Conservation (phyloP, 2,329 filamentous ascomycete genomes). For the Arthrobotrys sinensis region DNA sequence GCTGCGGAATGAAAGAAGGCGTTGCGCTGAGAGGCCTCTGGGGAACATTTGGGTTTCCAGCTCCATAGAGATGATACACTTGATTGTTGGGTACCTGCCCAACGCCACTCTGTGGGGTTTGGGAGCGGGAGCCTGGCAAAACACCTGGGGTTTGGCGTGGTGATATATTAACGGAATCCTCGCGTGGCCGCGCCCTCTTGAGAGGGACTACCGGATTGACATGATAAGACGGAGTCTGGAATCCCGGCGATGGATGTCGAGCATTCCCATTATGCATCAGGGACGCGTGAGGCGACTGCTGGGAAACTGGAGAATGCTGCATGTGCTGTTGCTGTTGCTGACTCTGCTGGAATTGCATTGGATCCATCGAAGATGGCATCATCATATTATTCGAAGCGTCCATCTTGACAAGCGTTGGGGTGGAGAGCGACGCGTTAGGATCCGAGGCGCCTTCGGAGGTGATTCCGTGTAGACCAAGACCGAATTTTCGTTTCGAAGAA, state of each 20-base stretch:
- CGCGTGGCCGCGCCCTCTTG: conserved; percentile 84
- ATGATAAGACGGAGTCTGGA: conserved; percentile 83
- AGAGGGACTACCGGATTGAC: conserved; percentile 89
- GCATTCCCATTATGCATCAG: conserved; percentile 85
- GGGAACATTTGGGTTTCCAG: conserved; percentile 74
- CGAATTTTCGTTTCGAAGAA: not conserved
- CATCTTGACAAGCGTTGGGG: conserved; percentile 22
- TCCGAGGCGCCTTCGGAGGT: conserved; percentile 1
- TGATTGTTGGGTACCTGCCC: conserved; percentile 78
- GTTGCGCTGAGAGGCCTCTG: conserved; percentile 69
- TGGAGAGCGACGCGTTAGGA: conserved; percentile 35
- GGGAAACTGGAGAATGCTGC: conserved; percentile 54
- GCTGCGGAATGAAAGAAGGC: conserved; percentile 73
- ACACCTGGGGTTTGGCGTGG: conserved; percentile 82
- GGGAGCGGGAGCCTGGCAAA: conserved; percentile 86
- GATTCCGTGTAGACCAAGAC: not conserved
- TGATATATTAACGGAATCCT: conserved; percentile 87
- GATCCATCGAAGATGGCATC: conserved; percentile 74
- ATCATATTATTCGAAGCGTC: conserved; percentile 68
- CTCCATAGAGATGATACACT: conserved; percentile 77
- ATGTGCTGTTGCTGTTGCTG: conserved; percentile 40
- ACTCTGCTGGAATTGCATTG: conserved; percentile 69
- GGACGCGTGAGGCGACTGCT: conserved; percentile 67
- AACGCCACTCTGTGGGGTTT: conserved; percentile 77
- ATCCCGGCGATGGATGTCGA: conserved; percentile 85